These are phyloP conservation scores for Arthrobotrys musiformis DNA, from an alignment of 2,329 filamentous ascomycete species.

Conservation along the genomic window DNA sequence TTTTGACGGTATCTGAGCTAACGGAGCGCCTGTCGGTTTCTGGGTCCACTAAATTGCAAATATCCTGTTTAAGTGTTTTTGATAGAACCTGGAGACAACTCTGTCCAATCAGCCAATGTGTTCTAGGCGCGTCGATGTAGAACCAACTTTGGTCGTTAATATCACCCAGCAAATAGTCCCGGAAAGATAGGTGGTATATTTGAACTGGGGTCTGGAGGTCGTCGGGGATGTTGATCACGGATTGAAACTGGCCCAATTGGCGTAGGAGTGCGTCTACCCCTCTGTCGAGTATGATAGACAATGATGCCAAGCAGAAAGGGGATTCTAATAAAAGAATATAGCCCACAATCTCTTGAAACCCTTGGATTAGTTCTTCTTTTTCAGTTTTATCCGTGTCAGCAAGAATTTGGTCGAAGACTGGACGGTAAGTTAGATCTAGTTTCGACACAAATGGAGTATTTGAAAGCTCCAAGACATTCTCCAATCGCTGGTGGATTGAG, in stretches of 20 bases:
- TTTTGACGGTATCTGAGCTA: constrained; percentile 41
- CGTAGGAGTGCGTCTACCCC: background rate
- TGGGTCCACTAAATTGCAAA: constrained; percentile 57
- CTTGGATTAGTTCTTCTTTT: background rate
- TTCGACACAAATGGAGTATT: background rate
- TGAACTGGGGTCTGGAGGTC: background rate
- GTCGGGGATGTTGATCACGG: constrained; percentile 23
- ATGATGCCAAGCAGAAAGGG: constrained; percentile 1
- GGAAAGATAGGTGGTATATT: constrained; percentile 22
- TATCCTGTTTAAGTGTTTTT: constrained; percentile 58
- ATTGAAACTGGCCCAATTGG: constrained; percentile 2
- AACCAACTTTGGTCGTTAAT: constrained; percentile 1
- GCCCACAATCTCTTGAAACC: constrained; percentile 23
- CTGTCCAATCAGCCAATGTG: background rate
- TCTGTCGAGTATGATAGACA: background rate
- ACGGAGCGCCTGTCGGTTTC: background rate
- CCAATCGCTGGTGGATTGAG: background rate
- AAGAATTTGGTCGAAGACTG: constrained; percentile 15
- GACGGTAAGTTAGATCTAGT: constrained; percentile 14
- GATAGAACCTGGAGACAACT: constrained; percentile 61
- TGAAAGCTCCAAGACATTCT: background rate
- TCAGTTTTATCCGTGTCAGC: background rate
- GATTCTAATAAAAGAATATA: constrained; percentile 31
- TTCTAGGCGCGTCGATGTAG: background rate
- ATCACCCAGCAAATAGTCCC: constrained; percentile 18